Evolutionary conservation across 805 yeast genomes (phyloP).

Genomic region (Ogataea sp.): DNA sequence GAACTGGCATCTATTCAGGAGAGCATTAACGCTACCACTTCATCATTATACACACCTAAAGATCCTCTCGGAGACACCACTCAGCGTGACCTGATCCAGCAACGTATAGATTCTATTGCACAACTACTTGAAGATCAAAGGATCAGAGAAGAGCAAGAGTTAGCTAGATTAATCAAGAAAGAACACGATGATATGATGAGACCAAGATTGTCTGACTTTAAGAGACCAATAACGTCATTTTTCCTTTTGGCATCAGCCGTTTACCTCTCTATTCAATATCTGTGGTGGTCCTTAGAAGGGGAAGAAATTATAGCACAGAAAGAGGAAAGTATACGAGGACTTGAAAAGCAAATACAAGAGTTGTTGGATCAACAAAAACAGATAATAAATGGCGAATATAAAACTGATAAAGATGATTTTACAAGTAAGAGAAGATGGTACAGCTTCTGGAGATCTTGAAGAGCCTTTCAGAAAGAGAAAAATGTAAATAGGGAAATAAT

Average conservation of each 20-base stretch:
- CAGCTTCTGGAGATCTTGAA: background rate
- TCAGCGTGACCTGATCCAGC: slow-evolving; percentile 20
- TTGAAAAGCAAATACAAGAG: slow-evolving; percentile 19
- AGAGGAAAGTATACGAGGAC: slow-evolving; percentile 13
- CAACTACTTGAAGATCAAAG: slow-evolving; percentile 15
- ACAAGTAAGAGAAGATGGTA: background rate
- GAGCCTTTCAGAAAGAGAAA: no score
- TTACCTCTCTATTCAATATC: slow-evolving; percentile 23
- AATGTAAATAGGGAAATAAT: background rate
- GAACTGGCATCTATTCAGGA: background rate
- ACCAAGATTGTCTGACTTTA: slow-evolving; percentile 24
- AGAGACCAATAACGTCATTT: slow-evolving; percentile 23
- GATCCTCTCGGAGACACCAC: slow-evolving; percentile 22
- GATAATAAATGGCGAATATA: background rate
- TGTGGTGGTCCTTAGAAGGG: slow-evolving; percentile 24
- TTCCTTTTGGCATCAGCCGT: slow-evolving; percentile 24
- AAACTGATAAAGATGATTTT: background rate
- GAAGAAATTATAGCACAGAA: slow-evolving; percentile 18
- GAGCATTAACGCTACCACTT: slow-evolving; percentile 3
- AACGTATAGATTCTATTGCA: slow-evolving; percentile 17
- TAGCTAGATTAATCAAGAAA: slow-evolving; percentile 8
- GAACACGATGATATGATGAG: slow-evolving; percentile 13
- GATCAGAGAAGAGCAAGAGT: slow-evolving; percentile 14
- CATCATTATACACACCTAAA: slow-evolving; percentile 18
- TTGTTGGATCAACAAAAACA: slow-evolving; percentile 17